A percentile compares a stretch with the other conserved stretches of the same genome.
These are phyloP conservation scores for Cochlearia excelsa DNA, from an alignment of 345 rosid species.

Conservation along the genomic window DNA sequence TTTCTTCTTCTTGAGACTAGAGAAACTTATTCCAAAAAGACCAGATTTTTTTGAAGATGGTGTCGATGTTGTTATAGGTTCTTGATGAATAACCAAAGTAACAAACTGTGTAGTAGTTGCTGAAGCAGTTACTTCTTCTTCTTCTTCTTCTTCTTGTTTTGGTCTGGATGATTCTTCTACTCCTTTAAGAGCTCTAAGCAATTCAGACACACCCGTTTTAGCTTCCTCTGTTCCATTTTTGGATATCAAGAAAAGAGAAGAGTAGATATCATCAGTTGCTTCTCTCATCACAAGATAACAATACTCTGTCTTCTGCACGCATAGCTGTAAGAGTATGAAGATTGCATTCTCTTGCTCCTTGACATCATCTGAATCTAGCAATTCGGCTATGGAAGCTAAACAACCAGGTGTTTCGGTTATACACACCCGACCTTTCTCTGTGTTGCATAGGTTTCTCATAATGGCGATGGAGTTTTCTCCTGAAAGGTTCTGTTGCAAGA, in stretches of 20 bases:
- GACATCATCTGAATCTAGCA: slow-evolving; percentile 50
- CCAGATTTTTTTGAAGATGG: slow-evolving; percentile 42
- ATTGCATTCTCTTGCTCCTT: slow-evolving; percentile 69
- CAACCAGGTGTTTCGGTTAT: slow-evolving; percentile 59
- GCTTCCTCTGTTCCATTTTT: slow-evolving; percentile 63
- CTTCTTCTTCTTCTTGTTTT: slow-evolving; percentile 30
- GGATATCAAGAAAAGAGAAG: slow-evolving; percentile 50
- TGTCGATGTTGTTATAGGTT: slow-evolving; percentile 4
- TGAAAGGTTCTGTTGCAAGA: slow-evolving; percentile 45
- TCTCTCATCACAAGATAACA: slow-evolving; percentile 64
- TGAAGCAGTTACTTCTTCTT: slow-evolving; percentile 25
- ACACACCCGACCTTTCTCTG: slow-evolving; percentile 53
- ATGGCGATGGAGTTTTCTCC: slow-evolving; percentile 44
- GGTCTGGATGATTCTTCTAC: slow-evolving; percentile 19
- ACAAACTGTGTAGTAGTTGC: slow-evolving; percentile 19
- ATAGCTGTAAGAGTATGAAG: slow-evolving; percentile 43
- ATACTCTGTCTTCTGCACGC: slow-evolving; percentile 42
- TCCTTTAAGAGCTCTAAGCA: slow-evolving; percentile 65
- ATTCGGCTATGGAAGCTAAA: slow-evolving; percentile 51
- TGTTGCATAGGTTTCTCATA: slow-evolving; percentile 51
- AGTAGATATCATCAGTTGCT: slow-evolving; percentile 42
- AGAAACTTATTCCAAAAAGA: slow-evolving; percentile 35
- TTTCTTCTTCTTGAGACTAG: slow-evolving; percentile 42
- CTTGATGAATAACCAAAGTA: slow-evolving; percentile 2
- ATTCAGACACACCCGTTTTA: slow-evolving; percentile 52